Conservation (phyloP, 805 yeast genomes). For the Wickerhamomyces bisporus region DNA sequence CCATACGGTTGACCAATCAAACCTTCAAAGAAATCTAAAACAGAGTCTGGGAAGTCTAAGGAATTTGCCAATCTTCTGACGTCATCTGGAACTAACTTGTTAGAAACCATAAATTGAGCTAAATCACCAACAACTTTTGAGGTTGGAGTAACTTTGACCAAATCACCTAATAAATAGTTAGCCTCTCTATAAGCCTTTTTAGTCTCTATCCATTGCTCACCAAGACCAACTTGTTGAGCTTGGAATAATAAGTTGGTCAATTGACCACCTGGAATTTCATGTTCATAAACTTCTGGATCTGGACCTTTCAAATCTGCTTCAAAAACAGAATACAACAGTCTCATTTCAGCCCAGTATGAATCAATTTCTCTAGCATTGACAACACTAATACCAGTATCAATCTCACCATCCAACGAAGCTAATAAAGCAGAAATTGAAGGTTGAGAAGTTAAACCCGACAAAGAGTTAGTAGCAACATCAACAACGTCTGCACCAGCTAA, state of each 20-base stretch:
- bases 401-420: constrained; percentile 85
- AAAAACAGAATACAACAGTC: constrained; percentile 92
- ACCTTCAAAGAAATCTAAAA: constrained; percentile 97
- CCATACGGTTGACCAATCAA: constrained; percentile 99
- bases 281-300: constrained; percentile 97
- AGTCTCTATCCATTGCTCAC: constrained; percentile 94
- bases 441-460: constrained; percentile 98
- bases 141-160: constrained; percentile 98
- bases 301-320: constrained; percentile 99
- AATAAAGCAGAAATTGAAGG: constrained; percentile 91
- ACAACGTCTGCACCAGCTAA: constrained; percentile 97
- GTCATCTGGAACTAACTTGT: constrained; percentile 81
- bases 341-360: constrained; percentile 98
- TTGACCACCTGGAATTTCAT: constrained; percentile 99
- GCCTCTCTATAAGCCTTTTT: constrained; percentile 93
- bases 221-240: constrained; percentile 98
- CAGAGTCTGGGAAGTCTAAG: constrained; percentile 98
- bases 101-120: constrained; percentile 99
- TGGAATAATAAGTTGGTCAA: constrained; percentile 96
- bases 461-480: constrained; percentile 94
- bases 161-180: constrained; percentile 85
- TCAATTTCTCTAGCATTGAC: constrained; percentile 76
- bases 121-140: constrained; percentile 99
- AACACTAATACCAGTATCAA: constrained; percentile 67
- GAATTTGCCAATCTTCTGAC: constrained; percentile 82